Conservation (phyloP, 2,329 filamentous ascomycete genomes). For the Phoma sp. region DNA sequence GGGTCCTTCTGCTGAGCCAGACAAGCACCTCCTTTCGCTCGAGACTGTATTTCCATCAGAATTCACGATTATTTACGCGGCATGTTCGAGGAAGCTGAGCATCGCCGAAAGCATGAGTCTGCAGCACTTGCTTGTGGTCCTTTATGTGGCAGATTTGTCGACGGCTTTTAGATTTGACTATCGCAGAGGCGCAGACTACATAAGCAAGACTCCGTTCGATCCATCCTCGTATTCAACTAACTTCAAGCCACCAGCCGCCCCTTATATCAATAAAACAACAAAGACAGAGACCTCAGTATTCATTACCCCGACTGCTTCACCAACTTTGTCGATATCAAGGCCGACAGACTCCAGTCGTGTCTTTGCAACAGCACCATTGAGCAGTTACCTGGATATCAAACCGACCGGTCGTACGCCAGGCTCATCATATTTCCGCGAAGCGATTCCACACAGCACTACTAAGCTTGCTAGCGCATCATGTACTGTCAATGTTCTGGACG, state of each 20-base stretch:
- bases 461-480: slow-evolving; percentile 29
- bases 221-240: slow-evolving; percentile 36
- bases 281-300: slow-evolving; percentile 9
- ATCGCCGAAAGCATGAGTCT: slow-evolving; percentile 26
- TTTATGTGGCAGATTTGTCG: slow-evolving; percentile 25
- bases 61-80: slow-evolving; percentile 27
- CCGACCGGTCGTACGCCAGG: background rate
- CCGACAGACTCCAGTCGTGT: background rate
- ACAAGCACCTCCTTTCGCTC: slow-evolving; percentile 18
- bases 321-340: background rate
- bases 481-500: slow-evolving; percentile 43
- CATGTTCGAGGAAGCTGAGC: slow-evolving; percentile 29
- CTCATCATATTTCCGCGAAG: background rate
- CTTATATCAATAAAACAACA: slow-evolving; percentile 35
- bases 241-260: slow-evolving; percentile 34
- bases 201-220: slow-evolving; percentile 31
- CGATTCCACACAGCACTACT: background rate
- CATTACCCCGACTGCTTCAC: background rate
- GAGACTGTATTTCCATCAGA: slow-evolving; percentile 18
- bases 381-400: background rate
- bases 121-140: slow-evolving; percentile 15
- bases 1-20: slow-evolving; percentile 25
- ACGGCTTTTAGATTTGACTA: slow-evolving; percentile 28
- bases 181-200: slow-evolving; percentile 26
- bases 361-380: background rate